Percentiles rank a stretch among this genome's conserved stretches.
Conservation (phyloP, 2,329 filamentous ascomycete genomes). For the Apiospora kogelbergensis region DNA sequence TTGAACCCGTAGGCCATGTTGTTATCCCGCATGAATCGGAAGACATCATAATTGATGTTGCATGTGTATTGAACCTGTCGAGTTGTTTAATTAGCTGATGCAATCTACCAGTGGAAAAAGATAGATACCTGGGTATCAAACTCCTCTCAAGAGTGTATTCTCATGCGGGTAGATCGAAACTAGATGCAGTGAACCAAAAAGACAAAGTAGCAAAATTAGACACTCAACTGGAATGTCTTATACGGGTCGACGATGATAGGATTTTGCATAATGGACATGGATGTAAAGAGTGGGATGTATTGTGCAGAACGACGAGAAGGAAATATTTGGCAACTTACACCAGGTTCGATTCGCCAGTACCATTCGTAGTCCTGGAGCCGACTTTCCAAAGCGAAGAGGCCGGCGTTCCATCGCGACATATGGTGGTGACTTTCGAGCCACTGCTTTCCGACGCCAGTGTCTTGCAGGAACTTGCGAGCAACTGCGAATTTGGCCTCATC, state of each 20-base stretch:
- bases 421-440: conserved; percentile 68
- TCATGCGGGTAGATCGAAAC: neutral
- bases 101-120: too few species aligned
- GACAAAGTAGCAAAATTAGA: neutral
- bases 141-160: neutral
- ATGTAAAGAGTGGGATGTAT: neutral
- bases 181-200: neutral
- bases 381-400: conserved; percentile 77
- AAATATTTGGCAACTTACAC: conserved; percentile 43
- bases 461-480: conserved; percentile 60
- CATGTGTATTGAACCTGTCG: conserved; percentile 54
- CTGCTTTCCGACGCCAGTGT: conserved; percentile 67
- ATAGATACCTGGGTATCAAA: neutral
- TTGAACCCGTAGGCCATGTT: conserved; percentile 76
- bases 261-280: neutral
- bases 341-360: conserved; percentile 62
- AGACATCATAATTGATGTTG: conserved; percentile 78
- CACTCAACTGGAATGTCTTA: neutral
- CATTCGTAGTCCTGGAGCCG: conserved; percentile 62
- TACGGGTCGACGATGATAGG: neutral
- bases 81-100: neutral
- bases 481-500: conserved; percentile 64
- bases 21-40: conserved; percentile 81
- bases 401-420: conserved; percentile 82
- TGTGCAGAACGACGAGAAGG: neutral